Conservation (phyloP, 2,329 filamentous ascomycete genomes). For the Xylaria sp. region DNA sequence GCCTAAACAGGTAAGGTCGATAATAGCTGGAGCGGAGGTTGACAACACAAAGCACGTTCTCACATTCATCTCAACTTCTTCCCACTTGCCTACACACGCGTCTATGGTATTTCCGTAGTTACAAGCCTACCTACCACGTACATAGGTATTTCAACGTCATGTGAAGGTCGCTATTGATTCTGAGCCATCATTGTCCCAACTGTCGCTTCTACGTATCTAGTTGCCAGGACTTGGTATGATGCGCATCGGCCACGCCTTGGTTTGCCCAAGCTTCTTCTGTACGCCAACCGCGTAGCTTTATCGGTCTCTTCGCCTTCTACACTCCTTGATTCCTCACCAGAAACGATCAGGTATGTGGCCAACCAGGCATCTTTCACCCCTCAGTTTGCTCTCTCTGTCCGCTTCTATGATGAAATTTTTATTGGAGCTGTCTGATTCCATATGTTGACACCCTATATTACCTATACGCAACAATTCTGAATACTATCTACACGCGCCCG, state of each 20-base stretch:
- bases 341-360: conserved; percentile 9
- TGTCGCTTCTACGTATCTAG: not conserved
- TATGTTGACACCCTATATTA: conserved; percentile 56
- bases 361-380: not conserved
- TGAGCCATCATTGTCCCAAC: conserved; percentile 1
- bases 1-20: too few species aligned
- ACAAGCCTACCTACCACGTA: too few species aligned
- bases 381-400: not conserved
- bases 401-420: conserved; percentile 44
- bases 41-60: too few species aligned
- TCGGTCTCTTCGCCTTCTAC: not conserved
- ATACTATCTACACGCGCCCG: not conserved
- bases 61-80: too few species aligned
- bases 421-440: conserved; percentile 75
- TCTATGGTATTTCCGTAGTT: too few species aligned
- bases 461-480: conserved; percentile 52
- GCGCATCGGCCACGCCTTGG: conserved; percentile 1
- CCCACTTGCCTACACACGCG: too few species aligned
- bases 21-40: too few species aligned
- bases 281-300: not conserved
- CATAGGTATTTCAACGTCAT: not conserved
- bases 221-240: conserved; percentile 5
- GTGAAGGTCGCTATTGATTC: not conserved
- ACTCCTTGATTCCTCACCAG: not conserved
- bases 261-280: not conserved